Base-by-base conservation (phyloP, 2,329 filamentous ascomycete genomes). In the Aspergillus latus region DNA sequence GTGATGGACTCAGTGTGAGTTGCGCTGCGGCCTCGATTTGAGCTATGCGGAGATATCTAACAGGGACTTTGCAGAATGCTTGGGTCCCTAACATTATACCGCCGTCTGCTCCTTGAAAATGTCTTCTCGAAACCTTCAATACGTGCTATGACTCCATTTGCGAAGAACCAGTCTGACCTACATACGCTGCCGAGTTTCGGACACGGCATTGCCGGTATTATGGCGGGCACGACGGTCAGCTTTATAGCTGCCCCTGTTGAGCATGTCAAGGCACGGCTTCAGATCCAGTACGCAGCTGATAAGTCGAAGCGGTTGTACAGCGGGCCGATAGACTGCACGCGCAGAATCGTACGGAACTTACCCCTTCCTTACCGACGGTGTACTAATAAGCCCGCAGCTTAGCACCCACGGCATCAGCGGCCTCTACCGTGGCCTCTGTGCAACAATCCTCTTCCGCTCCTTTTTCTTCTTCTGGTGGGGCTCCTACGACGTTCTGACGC, bases 391-490 rank as follows among this genome's bases (percentile, higher is more conserved):
- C 39, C 16, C 2, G 15, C 50, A 80, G 76, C 68, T 80, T 48
- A 70, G 72, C 28, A 67, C 72, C 49, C 91, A 97, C 72, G 93
- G 94, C 45, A 66, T 97, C 2, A 70, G 75, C 21, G 94, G 93
- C 36, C 73, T 99, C 6, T 99, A 93, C 74, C 92, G 91, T 70
- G 94, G 94, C 0, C 82, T 99, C 10, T 79, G 76, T 37, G 90
- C 94, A 1, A 97, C 94, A 0, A 78, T 97, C 48, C 74, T 97
- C 47, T 97, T 97, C 78, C 84, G 94, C 15, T 85, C 86, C 11
- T 96, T 93, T 77, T 99, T 99, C 81, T 97, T 96, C 82, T 94
- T 88, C 78, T 97, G 92, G 92, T 99, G 94, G 94, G 87, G 87
- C n/a, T 89, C 86, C 58, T 99, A 99, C 78, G 93, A 97, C 67